Conservation (phyloP, 768 basidiomycete species). For the Kwoniella pini region DNA sequence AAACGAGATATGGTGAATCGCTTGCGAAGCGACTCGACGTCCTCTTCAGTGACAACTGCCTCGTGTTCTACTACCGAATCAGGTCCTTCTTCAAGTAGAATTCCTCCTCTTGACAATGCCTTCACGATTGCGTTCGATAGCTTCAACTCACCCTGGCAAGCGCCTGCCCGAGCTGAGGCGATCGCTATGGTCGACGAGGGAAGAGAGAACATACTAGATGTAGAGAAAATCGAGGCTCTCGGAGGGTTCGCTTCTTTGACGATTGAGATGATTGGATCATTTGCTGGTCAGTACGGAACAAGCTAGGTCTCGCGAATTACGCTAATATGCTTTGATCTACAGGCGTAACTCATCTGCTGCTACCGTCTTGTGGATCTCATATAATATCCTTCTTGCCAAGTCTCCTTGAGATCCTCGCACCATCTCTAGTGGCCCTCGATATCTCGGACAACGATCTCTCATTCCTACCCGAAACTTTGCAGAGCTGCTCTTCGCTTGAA, state of each 20-base stretch:
- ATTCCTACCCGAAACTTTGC: slow-evolving; percentile 78
- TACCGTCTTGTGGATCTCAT: slow-evolving; percentile 75
- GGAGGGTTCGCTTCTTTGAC: slow-evolving; percentile 45
- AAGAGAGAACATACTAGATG: slow-evolving; percentile 41
- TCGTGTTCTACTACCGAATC: slow-evolving; percentile 28
- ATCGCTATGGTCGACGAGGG: slow-evolving; percentile 48
- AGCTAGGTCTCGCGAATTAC: neutral
- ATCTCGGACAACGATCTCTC: slow-evolving; percentile 84
- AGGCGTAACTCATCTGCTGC: slow-evolving; percentile 93
- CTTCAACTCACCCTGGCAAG: slow-evolving; percentile 25
- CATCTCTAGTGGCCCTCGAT: slow-evolving; percentile 85
- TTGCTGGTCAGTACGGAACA: slow-evolving; percentile 61
- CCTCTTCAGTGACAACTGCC: slow-evolving; percentile 38
- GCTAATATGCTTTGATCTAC: neutral
- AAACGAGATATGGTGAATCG: slow-evolving; percentile 33
- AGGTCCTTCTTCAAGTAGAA: slow-evolving; percentile 23
- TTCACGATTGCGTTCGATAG: slow-evolving; percentile 24
- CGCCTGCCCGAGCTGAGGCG: slow-evolving; percentile 22
- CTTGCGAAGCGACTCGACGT: slow-evolving; percentile 39
- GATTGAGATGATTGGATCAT: slow-evolving; percentile 33
- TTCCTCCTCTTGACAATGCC: slow-evolving; percentile 17
- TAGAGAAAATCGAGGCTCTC: slow-evolving; percentile 31
- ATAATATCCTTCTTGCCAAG: slow-evolving; percentile 73
- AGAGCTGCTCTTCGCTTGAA: slow-evolving; percentile 77
- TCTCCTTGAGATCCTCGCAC: slow-evolving; percentile 70